phyloP scores from a whole-genome alignment of 2,329 filamentous ascomycete genomes.

The Trichophyton benhamiae region DNA sequence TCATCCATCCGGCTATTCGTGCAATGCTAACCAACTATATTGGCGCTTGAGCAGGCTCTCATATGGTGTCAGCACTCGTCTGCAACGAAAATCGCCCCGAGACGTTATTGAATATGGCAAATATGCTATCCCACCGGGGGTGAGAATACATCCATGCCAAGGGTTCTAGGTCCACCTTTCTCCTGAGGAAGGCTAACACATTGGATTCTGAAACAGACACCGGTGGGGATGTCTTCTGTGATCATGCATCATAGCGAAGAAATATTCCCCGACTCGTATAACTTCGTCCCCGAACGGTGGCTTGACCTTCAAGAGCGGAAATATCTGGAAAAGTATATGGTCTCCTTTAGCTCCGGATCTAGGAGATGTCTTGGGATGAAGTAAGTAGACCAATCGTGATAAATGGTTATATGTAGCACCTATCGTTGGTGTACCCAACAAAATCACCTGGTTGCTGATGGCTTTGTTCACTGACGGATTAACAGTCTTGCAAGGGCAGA shows the following conservation, averaged over 20 bases:
- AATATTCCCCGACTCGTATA: constrained; percentile 17
- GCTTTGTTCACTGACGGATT: not conserved
- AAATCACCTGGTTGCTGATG: not conserved
- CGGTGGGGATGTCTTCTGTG: constrained; percentile 16
- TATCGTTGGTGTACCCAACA: no score
- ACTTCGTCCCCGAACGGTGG: constrained; percentile 18
- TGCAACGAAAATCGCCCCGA: constrained; percentile 13
- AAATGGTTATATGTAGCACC: not conserved
- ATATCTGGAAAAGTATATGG: constrained; percentile 16
- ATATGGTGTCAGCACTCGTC: constrained; percentile 14
- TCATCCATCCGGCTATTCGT: not conserved
- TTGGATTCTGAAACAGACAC: constrained; percentile 8
- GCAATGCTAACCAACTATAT: no score
- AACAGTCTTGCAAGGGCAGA: constrained; percentile 12
- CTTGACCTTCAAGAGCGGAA: constrained; percentile 12
- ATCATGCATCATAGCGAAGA: constrained; percentile 16
- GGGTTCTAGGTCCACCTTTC: not conserved
- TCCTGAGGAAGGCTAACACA: not conserved
- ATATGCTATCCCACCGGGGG: constrained; percentile 15
- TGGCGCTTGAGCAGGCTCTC: not conserved
- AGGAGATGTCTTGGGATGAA: constrained; percentile 16
- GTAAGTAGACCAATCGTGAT: constrained; percentile 6
- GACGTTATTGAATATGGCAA: constrained; percentile 9
- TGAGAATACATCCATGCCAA: constrained; percentile 5
- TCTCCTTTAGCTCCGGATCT: constrained; percentile 16